Percentiles rank a stretch among this genome's conserved stretches.
phyloP scores from a whole-genome alignment of 129 eudicot genomes.

The Ambrosia artemisiifolia region DNA sequence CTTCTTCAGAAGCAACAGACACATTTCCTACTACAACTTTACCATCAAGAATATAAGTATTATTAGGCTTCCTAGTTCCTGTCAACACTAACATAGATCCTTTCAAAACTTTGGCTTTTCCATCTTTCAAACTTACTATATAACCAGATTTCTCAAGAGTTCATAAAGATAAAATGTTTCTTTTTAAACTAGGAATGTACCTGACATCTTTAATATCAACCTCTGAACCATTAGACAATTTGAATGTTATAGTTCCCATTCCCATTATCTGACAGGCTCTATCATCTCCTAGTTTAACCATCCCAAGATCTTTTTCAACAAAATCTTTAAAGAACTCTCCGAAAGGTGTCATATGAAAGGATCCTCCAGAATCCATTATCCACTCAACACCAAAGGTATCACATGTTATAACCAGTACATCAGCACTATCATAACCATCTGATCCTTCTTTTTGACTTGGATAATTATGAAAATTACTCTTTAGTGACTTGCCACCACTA shows the following conservation, averaged over 20 bases:
- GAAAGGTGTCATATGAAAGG: background rate
- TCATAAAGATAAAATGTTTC: background rate
- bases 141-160: background rate
- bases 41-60: background rate
- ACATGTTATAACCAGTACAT: background rate
- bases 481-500: background rate
- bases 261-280: background rate
- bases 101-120: background rate
- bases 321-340: background rate
- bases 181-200: background rate
- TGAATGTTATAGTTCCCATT: background rate
- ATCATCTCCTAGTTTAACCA: background rate
- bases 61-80: background rate
- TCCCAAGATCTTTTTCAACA: background rate
- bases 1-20: too few relatives aligned
- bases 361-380: background rate
- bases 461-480: too few relatives aligned
- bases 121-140: background rate
- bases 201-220: background rate
- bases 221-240: background rate
- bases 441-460: too few relatives aligned
- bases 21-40: too few relatives aligned
- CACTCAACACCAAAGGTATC: too few relatives aligned
- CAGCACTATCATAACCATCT: background rate
- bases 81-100: background rate